A percentile compares a stretch with the other conserved stretches of the same genome.
Evolutionary conservation across 805 yeast genomes (phyloP).

Genomic region (Zygotorulaspora florentina): DNA sequence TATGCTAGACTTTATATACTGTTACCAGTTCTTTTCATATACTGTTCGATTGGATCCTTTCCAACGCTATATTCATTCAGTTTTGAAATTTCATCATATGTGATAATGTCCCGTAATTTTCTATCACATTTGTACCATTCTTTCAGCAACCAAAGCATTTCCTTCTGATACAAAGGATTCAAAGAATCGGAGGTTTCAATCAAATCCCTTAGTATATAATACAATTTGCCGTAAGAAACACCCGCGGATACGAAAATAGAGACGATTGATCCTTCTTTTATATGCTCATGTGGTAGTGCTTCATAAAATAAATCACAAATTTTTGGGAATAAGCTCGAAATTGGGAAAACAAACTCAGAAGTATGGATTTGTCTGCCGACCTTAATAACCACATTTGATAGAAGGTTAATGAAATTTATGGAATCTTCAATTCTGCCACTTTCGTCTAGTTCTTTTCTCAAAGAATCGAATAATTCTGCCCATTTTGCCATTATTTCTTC

Average conservation of each 20-base stretch:
- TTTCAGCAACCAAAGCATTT: constrained; percentile 60
- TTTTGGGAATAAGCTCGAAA: constrained; percentile 63
- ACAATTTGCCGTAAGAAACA: constrained; percentile 58
- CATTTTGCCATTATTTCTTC: constrained; percentile 82
- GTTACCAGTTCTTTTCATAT: constrained; percentile 40
- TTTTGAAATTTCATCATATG: constrained; percentile 42
- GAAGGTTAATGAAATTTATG: constrained; percentile 35
- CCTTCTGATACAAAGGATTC: constrained; percentile 47
- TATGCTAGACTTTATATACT: constrained; percentile 17
- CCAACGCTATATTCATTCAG: constrained; percentile 47
- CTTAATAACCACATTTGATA: constrained; percentile 38
- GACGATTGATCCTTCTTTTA: constrained; percentile 49
- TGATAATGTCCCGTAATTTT: constrained; percentile 53
- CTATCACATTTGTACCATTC: constrained; percentile 65
- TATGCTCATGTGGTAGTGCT: constrained; percentile 37
- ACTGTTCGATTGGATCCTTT: constrained; percentile 54
- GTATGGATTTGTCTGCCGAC: constrained; percentile 63
- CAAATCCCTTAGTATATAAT: constrained; percentile 57
- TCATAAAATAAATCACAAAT: constrained; percentile 54
- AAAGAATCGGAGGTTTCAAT: constrained; percentile 58
- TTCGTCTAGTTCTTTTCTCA: constrained; percentile 32
- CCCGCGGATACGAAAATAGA: constrained; percentile 64
- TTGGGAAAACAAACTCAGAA: constrained; percentile 77
- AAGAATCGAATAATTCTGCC: constrained; percentile 62
- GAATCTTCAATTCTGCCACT: constrained; percentile 30